phyloP scores from a whole-genome alignment of 352 stramenopile species.

The Phytophthora nicotianae region DNA sequence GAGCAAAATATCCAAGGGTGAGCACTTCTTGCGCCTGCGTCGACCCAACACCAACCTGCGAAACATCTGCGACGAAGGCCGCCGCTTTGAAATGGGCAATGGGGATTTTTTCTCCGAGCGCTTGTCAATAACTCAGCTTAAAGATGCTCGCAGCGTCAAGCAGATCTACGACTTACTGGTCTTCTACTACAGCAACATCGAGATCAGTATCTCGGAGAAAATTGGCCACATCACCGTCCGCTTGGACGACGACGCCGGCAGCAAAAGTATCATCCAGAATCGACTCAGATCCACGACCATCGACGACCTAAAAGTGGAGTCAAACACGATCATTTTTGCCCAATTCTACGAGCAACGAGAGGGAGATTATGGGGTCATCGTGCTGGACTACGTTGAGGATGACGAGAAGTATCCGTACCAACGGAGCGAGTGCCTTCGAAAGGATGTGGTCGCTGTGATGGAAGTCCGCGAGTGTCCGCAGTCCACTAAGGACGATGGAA shows the following conservation, averaged over 20 bases:
- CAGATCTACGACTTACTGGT: conserved; percentile 58
- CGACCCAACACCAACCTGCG: conserved; percentile 21
- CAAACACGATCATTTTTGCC: conserved; percentile 46
- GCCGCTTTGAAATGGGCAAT: conserved; percentile 46
- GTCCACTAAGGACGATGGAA: not conserved
- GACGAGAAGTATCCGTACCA: conserved; percentile 56
- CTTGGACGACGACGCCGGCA: conserved; percentile 58
- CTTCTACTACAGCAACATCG: conserved; percentile 63
- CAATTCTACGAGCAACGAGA: conserved; percentile 32
- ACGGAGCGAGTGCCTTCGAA: conserved; percentile 36
- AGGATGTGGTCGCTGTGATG: conserved; percentile 45
- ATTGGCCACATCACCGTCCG: conserved; percentile 60
- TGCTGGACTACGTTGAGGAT: conserved; percentile 42
- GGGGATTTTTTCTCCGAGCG: conserved; percentile 52
- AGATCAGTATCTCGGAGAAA: conserved; percentile 68
- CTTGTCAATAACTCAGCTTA: conserved; percentile 55
- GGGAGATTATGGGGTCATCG: conserved; percentile 41
- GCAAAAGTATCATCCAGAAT: conserved; percentile 49
- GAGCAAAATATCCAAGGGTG: conserved; percentile 29
- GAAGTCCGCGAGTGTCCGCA: conserved; percentile 34
- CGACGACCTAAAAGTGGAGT: conserved; percentile 40
- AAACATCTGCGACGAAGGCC: conserved; percentile 36
- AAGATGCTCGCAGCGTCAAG: conserved; percentile 38
- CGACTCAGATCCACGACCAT: conserved; percentile 51
- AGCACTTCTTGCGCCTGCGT: conserved; percentile 32